Evolutionary conservation across 805 yeast genomes (phyloP), one percentile per base, ranked within the genome.

Genomic region (Saccharomyces paradoxus): DNA sequence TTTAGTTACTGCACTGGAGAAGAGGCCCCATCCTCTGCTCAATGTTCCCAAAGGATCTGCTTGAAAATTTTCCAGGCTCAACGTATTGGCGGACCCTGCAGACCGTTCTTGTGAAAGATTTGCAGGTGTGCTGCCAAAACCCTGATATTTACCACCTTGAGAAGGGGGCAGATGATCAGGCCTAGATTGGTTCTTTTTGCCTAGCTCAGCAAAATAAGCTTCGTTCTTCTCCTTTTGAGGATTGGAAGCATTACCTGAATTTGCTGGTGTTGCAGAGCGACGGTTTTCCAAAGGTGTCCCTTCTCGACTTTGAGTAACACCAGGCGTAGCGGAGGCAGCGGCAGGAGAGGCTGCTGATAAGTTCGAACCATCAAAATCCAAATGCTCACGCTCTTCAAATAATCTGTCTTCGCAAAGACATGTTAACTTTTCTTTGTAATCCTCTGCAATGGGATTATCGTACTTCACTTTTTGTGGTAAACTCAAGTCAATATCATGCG

Each of bases 21-120:
- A 89, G 58, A 94, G 73, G 27, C 96, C 91, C 97, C 98, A 94
- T 24, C 99, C 98, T 71, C 84, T 89, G 44, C 88, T 71, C 53
- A 94, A 77, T 0, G 97, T 86, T n/a, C 96, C 96, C 52, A 91
- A 62, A 5, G 99, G 98, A 68, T 94, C 98, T 44, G 69, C 72
- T 69, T 86, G 95, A 51, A 87, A 74, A 53, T 82, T 82, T 58
- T 86, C 88, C 9, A 87, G 63, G 7, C 86, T 81, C 63, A 89
- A 77, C 1, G 74, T 66, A 50, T 71, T 76, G 3, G 46, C 47
- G 21, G 37, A 22, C 13, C 49, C 54, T 7, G 52, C 41, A 3
- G 46, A 37, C 8, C 37, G 32, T 29, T 58, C 50, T 52, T 55
- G 57, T 56, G 59, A 49, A 44, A 60, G 46, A 50, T 62, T 66